Conservation (phyloP, 768 basidiomycete species). For the Leccinum imitatum region DNA sequence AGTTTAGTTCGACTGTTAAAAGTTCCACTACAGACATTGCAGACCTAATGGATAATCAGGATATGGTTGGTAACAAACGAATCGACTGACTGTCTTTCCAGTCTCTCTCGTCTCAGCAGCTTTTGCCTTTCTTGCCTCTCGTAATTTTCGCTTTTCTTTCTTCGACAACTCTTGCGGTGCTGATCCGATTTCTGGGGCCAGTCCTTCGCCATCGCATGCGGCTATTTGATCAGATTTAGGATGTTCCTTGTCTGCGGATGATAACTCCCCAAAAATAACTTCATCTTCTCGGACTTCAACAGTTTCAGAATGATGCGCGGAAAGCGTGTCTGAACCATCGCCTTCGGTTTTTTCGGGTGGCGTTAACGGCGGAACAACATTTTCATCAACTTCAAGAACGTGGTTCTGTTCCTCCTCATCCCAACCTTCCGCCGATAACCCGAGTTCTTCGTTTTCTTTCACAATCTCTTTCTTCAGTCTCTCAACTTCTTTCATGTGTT, state of each 20-base stretch:
- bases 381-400: constrained; percentile 12
- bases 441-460: constrained; percentile 68
- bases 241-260: constrained; percentile 7
- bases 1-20: constrained; percentile 74
- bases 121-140: constrained; percentile 67
- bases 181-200: not conserved
- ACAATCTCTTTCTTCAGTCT: constrained; percentile 74
- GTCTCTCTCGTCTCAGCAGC: constrained; percentile 3
- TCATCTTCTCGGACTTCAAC: constrained; percentile 10
- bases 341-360: constrained; percentile 8
- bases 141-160: constrained; percentile 75
- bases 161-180: constrained; percentile 53
- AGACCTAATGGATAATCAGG: constrained; percentile 37
- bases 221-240: constrained; percentile 5
- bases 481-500: constrained; percentile 88
- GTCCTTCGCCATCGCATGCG: not conserved
- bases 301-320: not conserved
- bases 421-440: constrained; percentile 41
- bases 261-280: constrained; percentile 2
- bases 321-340: constrained; percentile 2
- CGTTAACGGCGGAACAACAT: constrained; percentile 15
- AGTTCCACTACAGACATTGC: constrained; percentile 63
- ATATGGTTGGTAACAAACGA: constrained; percentile 1
- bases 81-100: not conserved
- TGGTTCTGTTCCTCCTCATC: constrained; percentile 21